A percentile compares a stretch with the other conserved stretches of the same genome.
phyloP scores from a whole-genome alignment of 2,329 filamentous ascomycete genomes.

The Dactylellina parvicollis region DNA sequence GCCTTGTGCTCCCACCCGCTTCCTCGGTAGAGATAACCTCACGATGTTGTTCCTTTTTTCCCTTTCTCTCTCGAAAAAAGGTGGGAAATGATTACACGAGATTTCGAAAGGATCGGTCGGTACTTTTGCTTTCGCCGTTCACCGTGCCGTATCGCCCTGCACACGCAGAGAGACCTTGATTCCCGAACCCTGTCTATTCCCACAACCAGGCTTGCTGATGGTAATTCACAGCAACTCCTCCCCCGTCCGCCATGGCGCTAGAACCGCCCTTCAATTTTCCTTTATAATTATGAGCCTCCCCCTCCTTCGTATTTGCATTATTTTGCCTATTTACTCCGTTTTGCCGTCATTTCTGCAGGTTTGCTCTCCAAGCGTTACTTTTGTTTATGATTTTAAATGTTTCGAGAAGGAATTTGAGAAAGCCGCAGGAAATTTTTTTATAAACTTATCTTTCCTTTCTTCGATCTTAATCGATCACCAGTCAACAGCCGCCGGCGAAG shows the following conservation, averaged over 20 bases:
- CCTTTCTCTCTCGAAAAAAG: no score
- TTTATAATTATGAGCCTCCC: slow-evolving; percentile 42
- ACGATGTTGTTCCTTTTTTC: neutral
- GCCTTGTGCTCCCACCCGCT: neutral
- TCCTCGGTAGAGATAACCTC: neutral
- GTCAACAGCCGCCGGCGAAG: neutral
- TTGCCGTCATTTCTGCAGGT: slow-evolving; percentile 9
- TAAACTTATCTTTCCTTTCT: neutral
- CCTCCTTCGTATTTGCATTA: slow-evolving; percentile 12
- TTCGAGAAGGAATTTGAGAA: slow-evolving; percentile 17
- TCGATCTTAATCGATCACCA: neutral
- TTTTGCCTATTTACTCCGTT: neutral
- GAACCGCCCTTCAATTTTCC: slow-evolving; percentile 20
- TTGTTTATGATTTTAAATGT: slow-evolving; percentile 7
- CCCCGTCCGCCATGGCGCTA: slow-evolving; percentile 3
- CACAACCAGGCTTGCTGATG: slow-evolving; percentile 4
- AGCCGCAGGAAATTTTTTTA: neutral
- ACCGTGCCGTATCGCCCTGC: neutral
- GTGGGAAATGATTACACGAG: neutral
- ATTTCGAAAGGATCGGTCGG: neutral
- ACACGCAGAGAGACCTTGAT: no score
- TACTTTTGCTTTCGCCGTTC: neutral
- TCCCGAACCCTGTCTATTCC: slow-evolving; percentile 1
- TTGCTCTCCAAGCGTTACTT: no score
- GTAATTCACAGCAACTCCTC: neutral